A percentile compares a stretch with the other conserved stretches of the same genome.
These are phyloP conservation scores for Russula sp. DNA, from an alignment of 768 basidiomycete species.

Conservation along the genomic window DNA sequence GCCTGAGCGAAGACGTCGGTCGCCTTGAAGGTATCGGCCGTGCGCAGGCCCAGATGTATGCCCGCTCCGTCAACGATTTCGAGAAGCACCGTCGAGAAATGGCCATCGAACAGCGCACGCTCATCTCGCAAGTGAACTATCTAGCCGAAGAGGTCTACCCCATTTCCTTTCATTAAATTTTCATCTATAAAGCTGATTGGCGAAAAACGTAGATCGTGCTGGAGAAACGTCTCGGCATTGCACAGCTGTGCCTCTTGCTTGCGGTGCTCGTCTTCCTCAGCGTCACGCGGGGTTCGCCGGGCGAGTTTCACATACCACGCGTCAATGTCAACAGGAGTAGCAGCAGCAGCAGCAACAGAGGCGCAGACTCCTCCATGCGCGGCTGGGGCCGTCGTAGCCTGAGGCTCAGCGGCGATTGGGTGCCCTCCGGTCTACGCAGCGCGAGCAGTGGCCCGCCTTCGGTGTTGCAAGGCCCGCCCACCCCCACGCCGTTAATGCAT, in stretches of 20 bases:
- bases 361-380: conserved; percentile 30
- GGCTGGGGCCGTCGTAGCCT: conserved; percentile 53
- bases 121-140: conserved; percentile 63
- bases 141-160: conserved; percentile 69
- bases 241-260: conserved; percentile 77
- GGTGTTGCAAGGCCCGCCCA: not conserved
- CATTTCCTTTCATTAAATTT: not conserved
- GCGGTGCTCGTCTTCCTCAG: conserved; percentile 82
- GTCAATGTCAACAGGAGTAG: no score
- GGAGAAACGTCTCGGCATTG: conserved; percentile 85
- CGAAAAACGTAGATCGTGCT: conserved; percentile 52
- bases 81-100: conserved; percentile 58
- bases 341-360: conserved; percentile 1
- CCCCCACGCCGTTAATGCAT: not conserved
- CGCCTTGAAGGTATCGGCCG: conserved; percentile 67
- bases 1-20: conserved; percentile 73
- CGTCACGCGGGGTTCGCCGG: conserved; percentile 67
- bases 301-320: conserved; percentile 23
- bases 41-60: conserved; percentile 59
- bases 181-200: not conserved
- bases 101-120: conserved; percentile 61
- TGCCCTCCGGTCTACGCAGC: conserved; percentile 32
- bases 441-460: conserved; percentile 25
- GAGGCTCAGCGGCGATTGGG: conserved; percentile 50
- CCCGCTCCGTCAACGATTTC: conserved; percentile 58